Conservation (phyloP, 768 basidiomycete genomes). For the Cubamyces sp. region DNA sequence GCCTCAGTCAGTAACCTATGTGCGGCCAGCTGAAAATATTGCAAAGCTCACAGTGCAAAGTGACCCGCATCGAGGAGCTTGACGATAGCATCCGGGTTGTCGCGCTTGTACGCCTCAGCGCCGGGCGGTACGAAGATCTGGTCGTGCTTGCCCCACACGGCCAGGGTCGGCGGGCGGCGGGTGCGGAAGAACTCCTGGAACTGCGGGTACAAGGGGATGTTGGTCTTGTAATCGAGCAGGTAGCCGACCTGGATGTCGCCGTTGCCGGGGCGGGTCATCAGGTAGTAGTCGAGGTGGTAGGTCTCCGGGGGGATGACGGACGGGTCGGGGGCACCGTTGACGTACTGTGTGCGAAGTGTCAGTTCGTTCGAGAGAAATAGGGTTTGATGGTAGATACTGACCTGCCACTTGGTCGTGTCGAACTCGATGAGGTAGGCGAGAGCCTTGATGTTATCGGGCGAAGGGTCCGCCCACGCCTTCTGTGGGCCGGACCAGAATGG, state of each 20-base stretch:
- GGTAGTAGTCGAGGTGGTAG: constrained; percentile 47
- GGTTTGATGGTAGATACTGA: constrained; percentile 7
- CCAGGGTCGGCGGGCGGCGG: constrained; percentile 46
- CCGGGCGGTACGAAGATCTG: constrained; percentile 46
- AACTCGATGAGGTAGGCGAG: constrained; percentile 33
- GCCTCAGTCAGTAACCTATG: neutral
- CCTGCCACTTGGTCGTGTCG: constrained; percentile 41
- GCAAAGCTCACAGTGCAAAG: constrained; percentile 40
- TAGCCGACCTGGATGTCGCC: constrained; percentile 48
- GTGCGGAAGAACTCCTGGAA: constrained; percentile 49
- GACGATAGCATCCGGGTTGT: constrained; percentile 43
- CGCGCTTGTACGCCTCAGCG: constrained; percentile 48
- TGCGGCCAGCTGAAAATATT: neutral
- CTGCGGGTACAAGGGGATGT: constrained; percentile 46
- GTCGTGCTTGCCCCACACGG: constrained; percentile 54
- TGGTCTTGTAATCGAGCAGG: constrained; percentile 46
- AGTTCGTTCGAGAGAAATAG: neutral
- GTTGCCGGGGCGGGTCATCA: constrained; percentile 44
- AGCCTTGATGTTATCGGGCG: constrained; percentile 33
- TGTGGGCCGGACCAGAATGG: constrained; percentile 43
- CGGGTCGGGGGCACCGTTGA: constrained; percentile 42
- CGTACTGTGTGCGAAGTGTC: constrained; percentile 36
- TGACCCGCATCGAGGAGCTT: constrained; percentile 49
- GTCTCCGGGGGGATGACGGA: constrained; percentile 42
- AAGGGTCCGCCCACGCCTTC: constrained; percentile 38